Evolutionary conservation across 495 filamentous ascomycete species (phyloP), one percentile per base, ranked within the genome.

Genomic region (Aspergillus funiculosus): DNA sequence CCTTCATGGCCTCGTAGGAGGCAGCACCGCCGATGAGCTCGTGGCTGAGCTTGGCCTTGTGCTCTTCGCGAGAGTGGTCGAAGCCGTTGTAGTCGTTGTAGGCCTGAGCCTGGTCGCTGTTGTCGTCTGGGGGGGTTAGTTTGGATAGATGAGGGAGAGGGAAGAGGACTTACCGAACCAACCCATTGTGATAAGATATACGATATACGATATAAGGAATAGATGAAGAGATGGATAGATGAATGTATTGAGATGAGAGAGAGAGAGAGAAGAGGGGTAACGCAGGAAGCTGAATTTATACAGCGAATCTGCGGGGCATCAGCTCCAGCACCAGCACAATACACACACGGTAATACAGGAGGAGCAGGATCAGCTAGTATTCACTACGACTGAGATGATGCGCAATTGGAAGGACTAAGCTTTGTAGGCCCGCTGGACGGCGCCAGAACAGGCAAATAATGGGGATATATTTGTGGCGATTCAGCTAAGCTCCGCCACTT

Each of bases 21-120:
- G 83, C 84, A 32, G 79, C 85, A 43, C 81, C 82, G 52, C 78
- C 82, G 43, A 89, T 60, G 28, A 82, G 53, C 67, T 88, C 85
- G 61, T 87, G 83, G 56, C 71, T 66, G 50, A 84, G 57, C 57
- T 69, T 72, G 48, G 76, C 68, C 56, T 84, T 59, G 69, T 83
- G 63, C 41, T 61, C 50, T 6, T 52, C 36, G 39, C 36, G 43
- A 19, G 35, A 39, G 15, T 50, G 59, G 24, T 54, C 40, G 40
- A 43, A 50, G 35, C 66, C 53, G 55, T 79, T 70, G 61, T 78
- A 57, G 48, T 76, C 39, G 27, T 80, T 56, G 61, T 80, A 73
- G 52, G 69, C 55, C 35, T 74, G 31, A 20, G 50, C 37, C 50
- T 66, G 52, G 10, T 54, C 31, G 24, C 49, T 53, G 51, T 63